Conservation (phyloP, 164 flowering plant genomes). For the Warburgia ugandensis region DNA sequence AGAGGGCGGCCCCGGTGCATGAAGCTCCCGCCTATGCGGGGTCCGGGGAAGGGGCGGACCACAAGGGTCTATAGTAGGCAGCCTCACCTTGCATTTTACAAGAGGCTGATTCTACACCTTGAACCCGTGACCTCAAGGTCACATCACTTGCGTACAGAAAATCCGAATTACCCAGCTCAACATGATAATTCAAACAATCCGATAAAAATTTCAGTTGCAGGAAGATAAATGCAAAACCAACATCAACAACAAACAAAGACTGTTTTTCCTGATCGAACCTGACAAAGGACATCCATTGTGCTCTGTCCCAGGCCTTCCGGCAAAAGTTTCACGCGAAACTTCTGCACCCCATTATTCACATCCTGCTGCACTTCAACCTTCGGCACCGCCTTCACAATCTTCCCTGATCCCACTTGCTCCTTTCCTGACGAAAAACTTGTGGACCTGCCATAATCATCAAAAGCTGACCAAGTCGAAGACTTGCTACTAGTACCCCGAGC, state of each 20-base stretch:
- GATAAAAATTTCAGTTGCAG: no score
- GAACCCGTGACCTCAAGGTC: no score
- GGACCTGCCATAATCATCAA: slow-evolving; percentile 93
- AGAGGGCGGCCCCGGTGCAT: no score
- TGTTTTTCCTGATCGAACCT: slow-evolving; percentile 33
- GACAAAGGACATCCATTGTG: slow-evolving; percentile 93
- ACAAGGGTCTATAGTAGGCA: no score
- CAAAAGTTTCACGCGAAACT: slow-evolving; percentile 84
- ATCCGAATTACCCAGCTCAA: no score
- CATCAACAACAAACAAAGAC: background rate
- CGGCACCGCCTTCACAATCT: slow-evolving; percentile 77
- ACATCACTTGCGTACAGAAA: no score
- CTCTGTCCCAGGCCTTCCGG: slow-evolving; percentile 75
- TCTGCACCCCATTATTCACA: slow-evolving; percentile 74
- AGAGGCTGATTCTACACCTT: no score
- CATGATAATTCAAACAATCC: no score
- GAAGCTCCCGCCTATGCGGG: no score
- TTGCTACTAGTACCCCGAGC: slow-evolving; percentile 60
- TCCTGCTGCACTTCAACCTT: slow-evolving; percentile 75
- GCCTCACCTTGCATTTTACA: no score
- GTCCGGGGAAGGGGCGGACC: no score
- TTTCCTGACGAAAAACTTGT: slow-evolving; percentile 16
- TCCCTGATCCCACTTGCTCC: slow-evolving; percentile 12
- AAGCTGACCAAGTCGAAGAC: slow-evolving; percentile 48
- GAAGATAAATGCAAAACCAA: no score